Percentiles rank a stretch among this genome's conserved stretches.
Evolutionary conservation across 768 basidiomycete genomes (phyloP).

Genomic region (Candolleomyces efflorescens): DNA sequence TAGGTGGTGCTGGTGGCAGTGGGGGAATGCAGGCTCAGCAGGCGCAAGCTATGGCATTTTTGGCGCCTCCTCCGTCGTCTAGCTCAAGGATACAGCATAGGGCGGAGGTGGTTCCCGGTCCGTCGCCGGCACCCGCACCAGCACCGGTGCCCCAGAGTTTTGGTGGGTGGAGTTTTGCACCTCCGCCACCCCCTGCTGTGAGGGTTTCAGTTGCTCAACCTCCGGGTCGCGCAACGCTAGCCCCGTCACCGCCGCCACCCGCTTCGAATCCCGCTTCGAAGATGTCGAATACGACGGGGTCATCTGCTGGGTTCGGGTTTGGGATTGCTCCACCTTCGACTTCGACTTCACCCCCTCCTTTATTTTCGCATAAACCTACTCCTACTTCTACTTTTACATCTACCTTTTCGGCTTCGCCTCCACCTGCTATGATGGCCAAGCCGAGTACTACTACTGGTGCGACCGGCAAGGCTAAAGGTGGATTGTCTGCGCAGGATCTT

Average conservation of each 20-base stretch:
- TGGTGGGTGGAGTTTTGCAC: slow-evolving; percentile 3
- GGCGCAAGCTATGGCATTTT: background rate
- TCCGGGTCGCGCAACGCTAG: too few species aligned
- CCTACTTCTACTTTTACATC: too few species aligned
- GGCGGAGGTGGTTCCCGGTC: background rate
- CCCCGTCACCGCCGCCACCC: too few species aligned
- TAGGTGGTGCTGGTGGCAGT: too few species aligned
- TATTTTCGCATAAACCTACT: too few species aligned
- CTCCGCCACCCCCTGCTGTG: slow-evolving; percentile 4
- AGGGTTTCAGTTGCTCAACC: background rate
- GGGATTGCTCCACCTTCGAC: too few species aligned
- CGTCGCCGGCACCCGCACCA: slow-evolving; percentile 16
- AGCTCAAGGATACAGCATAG: background rate
- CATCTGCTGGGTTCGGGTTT: background rate
- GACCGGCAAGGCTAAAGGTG: slow-evolving; percentile 31
- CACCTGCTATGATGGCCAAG: slow-evolving; percentile 19
- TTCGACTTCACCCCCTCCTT: slow-evolving; percentile 30
- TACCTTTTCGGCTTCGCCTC: slow-evolving; percentile 37
- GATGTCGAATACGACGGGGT: background rate
- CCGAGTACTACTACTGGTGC: slow-evolving; percentile 14
- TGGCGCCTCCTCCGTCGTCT: background rate
- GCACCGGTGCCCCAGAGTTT: background rate
- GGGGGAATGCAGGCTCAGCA: background rate
- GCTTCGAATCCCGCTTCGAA: background rate
- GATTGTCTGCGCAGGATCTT: slow-evolving; percentile 77